These are phyloP conservation scores for Podaxis rugospora DNA, from an alignment of 768 basidiomycete genomes.

Conservation along the genomic window DNA sequence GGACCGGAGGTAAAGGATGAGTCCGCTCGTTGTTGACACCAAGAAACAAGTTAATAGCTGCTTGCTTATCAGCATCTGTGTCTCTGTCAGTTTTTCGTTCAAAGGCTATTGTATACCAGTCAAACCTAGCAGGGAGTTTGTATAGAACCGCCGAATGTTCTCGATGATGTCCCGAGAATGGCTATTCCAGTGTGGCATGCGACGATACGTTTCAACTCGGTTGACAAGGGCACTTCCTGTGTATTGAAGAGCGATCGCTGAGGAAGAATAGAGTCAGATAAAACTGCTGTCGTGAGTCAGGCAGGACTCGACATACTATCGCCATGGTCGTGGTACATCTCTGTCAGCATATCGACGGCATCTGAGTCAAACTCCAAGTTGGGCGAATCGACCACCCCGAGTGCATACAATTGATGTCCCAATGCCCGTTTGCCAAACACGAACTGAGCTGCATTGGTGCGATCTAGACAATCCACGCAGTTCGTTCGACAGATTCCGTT, in stretches of 20 bases:
- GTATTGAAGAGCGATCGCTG: slow-evolving; percentile 93
- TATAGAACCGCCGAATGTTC: slow-evolving; percentile 91
- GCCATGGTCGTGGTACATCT: slow-evolving; percentile 98
- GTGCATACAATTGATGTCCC: slow-evolving; percentile 92
- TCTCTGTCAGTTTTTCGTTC: neutral
- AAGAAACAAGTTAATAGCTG: slow-evolving; percentile 96
- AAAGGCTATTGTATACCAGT: neutral
- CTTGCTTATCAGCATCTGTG: slow-evolving; percentile 92
- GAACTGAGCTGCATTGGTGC: slow-evolving; percentile 96
- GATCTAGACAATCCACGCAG: slow-evolving; percentile 95
- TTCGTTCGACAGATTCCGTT: slow-evolving; percentile 92
- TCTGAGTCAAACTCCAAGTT: slow-evolving; percentile 90
- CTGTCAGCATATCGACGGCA: slow-evolving; percentile 93
- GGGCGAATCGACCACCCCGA: slow-evolving; percentile 84
- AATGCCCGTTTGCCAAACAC: slow-evolving; percentile 93
- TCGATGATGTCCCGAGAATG: slow-evolving; percentile 96
- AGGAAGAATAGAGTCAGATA: slow-evolving; percentile 6
- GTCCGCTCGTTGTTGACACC: slow-evolving; percentile 63
- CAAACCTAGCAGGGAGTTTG: slow-evolving; percentile 85
- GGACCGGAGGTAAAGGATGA: slow-evolving; percentile 42
- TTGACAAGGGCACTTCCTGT: slow-evolving; percentile 96
- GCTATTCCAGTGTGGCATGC: slow-evolving; percentile 96
- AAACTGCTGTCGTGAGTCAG: neutral
- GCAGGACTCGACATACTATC: slow-evolving; percentile 59
- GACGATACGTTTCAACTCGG: slow-evolving; percentile 90